phyloP scores from a whole-genome alignment of 768 basidiomycete species.

The Candolleomyces efflorescens region DNA sequence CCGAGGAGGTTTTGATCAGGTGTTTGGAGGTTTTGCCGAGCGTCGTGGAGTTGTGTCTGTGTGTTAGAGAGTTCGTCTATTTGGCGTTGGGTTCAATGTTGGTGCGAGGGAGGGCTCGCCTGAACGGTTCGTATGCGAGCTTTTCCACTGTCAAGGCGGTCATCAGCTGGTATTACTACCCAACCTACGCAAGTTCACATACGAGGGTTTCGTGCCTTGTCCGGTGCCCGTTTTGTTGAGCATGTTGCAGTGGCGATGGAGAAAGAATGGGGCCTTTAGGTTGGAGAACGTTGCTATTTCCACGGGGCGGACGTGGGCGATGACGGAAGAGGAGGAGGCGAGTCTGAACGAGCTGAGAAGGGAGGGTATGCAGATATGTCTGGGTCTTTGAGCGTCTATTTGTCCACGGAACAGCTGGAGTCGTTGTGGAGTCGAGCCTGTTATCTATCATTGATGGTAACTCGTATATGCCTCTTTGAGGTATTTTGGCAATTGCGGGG shows the following conservation, averaged over 20 bases:
- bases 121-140: slow-evolving; percentile 4
- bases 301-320: not conserved
- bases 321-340: not conserved
- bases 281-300: not conserved
- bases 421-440: too few relatives aligned
- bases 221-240: not conserved
- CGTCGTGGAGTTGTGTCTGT: slow-evolving; percentile 6
- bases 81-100: not conserved
- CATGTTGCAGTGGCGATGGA: not conserved
- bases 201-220: not conserved
- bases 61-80: not conserved
- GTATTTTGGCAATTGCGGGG: too few relatives aligned
- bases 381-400: not conserved
- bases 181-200: not conserved
- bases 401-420: too few relatives aligned
- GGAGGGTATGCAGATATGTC: not conserved
- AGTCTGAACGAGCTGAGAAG: not conserved
- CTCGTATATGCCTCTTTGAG: too few relatives aligned
- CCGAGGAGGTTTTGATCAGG: not conserved
- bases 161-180: not conserved
- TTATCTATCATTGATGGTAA: too few relatives aligned
- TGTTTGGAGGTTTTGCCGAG: not conserved
- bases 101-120: slow-evolving; percentile 11
- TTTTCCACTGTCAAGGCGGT: not conserved
- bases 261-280: not conserved